Percentiles rank a stretch among this genome's conserved stretches.
phyloP scores from a whole-genome alignment of 2,329 filamentous ascomycete genomes.

The Aspergillus alliaceus region DNA sequence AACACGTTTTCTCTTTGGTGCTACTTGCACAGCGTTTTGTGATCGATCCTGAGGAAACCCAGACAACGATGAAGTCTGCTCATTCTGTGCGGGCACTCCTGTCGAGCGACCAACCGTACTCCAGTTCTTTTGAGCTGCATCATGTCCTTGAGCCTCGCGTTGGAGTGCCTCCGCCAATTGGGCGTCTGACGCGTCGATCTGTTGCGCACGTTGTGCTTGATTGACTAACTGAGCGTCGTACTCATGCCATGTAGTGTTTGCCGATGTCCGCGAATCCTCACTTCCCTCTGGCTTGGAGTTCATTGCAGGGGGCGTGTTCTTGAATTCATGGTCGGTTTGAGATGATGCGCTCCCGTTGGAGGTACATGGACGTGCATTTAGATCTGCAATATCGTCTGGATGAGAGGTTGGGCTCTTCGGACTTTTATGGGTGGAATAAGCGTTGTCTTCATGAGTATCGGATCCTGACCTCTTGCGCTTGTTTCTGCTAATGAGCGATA shows the following conservation, averaged over 20 bases:
- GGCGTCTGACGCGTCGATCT: slow-evolving; percentile 49
- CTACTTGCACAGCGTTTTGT: slow-evolving; percentile 37
- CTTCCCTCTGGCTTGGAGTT: slow-evolving; percentile 29
- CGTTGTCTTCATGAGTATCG: slow-evolving; percentile 44
- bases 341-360: slow-evolving; percentile 20
- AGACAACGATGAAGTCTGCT: slow-evolving; percentile 35
- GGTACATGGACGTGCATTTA: slow-evolving; percentile 19
- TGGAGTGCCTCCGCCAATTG: slow-evolving; percentile 54
- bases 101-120: slow-evolving; percentile 36
- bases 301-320: slow-evolving; percentile 19
- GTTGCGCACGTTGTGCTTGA: slow-evolving; percentile 49
- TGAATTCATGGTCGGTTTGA: slow-evolving; percentile 20
- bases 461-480: slow-evolving; percentile 69
- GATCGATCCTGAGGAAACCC: slow-evolving; percentile 35
- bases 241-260: slow-evolving; percentile 37
- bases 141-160: slow-evolving; percentile 48
- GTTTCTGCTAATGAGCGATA: slow-evolving; percentile 49
- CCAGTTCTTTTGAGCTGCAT: slow-evolving; percentile 32
- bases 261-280: slow-evolving; percentile 27
- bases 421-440: slow-evolving; percentile 35
- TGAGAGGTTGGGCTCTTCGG: slow-evolving; percentile 40
- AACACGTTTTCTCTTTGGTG: slow-evolving; percentile 50
- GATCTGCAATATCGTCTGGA: slow-evolving; percentile 34
- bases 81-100: slow-evolving; percentile 35
- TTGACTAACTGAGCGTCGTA: slow-evolving; percentile 44